A percentile compares a stretch with the other conserved stretches of the same genome.
These are phyloP conservation scores for Porcisia deanei DNA, from an alignment of 208 protist genomes.

Conservation along the genomic window DNA sequence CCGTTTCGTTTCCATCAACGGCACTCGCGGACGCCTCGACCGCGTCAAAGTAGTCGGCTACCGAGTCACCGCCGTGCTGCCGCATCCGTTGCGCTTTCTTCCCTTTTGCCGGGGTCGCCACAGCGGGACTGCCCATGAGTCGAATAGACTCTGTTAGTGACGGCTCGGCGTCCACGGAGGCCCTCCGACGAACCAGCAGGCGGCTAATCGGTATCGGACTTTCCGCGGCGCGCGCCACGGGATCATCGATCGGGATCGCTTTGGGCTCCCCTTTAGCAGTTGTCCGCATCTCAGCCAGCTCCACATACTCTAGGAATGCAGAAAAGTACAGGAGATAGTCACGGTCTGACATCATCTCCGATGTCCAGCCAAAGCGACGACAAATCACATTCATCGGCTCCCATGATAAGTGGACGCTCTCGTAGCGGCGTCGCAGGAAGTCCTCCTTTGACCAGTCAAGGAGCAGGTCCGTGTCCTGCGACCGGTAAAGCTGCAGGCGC, in stretches of 20 bases:
- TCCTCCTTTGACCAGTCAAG: constrained; percentile 90
- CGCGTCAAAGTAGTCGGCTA: constrained; percentile 49
- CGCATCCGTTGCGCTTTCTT: constrained; percentile 42
- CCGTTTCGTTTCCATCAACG: constrained; percentile 71
- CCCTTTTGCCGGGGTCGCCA: constrained; percentile 48
- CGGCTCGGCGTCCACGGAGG: constrained; percentile 66
- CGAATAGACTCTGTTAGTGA: constrained; percentile 89
- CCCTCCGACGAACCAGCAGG: constrained; percentile 76
- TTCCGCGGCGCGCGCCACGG: constrained; percentile 47
- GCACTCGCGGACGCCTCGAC: constrained; percentile 55
- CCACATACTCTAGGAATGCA: constrained; percentile 73
- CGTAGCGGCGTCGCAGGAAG: constrained; percentile 90
- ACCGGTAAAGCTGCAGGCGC: constrained; percentile 80
- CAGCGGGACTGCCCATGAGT: constrained; percentile 75
- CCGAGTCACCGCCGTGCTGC: constrained; percentile 28
- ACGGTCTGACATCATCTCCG: constrained; percentile 67
- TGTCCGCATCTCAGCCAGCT: constrained; percentile 77
- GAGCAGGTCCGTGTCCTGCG: constrained; percentile 72
- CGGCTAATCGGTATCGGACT: constrained; percentile 54
- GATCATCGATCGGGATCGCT: constrained; percentile 67
- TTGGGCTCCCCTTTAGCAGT: constrained; percentile 34
- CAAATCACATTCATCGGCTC: constrained; percentile 84
- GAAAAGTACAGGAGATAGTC: constrained; percentile 87
- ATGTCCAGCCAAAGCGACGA: constrained; percentile 79
- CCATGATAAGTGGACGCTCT: constrained; percentile 91